Evolutionary conservation across 805 yeast species (phyloP), one percentile per base, ranked within the genome.

Genomic region (Starmerella tilneyi): DNA sequence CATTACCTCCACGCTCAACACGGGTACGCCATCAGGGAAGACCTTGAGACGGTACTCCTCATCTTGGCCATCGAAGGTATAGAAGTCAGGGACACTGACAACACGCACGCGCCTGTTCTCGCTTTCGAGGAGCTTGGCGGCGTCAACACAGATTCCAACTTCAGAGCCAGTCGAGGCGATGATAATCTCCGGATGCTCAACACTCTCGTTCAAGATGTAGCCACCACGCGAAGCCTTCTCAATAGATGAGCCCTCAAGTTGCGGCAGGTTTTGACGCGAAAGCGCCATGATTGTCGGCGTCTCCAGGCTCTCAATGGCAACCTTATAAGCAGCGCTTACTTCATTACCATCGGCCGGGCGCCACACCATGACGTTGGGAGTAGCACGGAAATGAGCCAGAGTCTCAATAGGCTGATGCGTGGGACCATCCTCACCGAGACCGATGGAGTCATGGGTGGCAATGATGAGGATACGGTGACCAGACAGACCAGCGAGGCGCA

Each of bases 211-310:
- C 56, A 83, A 64, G 55, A 82, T 76, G 76, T 89, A 89, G 65
- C 94, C 98, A 79, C 98, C 98, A 73, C 82, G 84, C 49, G 78
- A 52, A 47, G 97, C 96, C 70, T 81, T 81, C 75, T 84, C 96
- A 56, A 86, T 73, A 44, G 88, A 69, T 43, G 96, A 85, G 61
- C 94, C 94, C 66, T 78, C 89, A 62, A 92, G 78, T 69, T 92
- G 96, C 53, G 97, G 82, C 60, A 68, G 72, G 73, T 78, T 78
- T 69, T 81, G 89, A 71, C 89, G 80, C 46, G 85, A 72, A 52
- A 81, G 74, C 52, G 86, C 85, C 62, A 81, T 65, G 56, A 81
- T 66, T 47, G 82, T 71, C 46, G 89, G 89, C 46, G 84, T 79
- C 56, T 68, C 63, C 37, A 61, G 68, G 42, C 77, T 66, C 62